Evolutionary conservation across 768 basidiomycete genomes (phyloP).

Genomic region (Psilocybe sp.): DNA sequence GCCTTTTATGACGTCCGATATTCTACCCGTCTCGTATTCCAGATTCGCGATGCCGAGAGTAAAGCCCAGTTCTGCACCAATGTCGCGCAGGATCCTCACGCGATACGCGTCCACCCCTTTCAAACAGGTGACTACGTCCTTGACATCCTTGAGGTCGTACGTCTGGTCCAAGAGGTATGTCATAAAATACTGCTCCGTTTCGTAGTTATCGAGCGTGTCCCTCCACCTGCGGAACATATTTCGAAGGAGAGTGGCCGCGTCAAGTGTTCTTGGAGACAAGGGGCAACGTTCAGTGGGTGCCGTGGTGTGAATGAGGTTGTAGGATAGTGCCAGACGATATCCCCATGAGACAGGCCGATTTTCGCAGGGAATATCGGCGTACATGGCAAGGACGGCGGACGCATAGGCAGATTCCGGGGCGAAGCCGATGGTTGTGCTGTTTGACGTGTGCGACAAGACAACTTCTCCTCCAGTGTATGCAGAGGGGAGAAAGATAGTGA

Average conservation of each 20-base stretch:
- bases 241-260: constrained; percentile 18
- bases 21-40: constrained; percentile 17
- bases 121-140: constrained; percentile 20
- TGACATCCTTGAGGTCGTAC: constrained; percentile 22
- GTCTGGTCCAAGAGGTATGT: constrained; percentile 25
- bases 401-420: constrained; percentile 24
- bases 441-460: constrained; percentile 35
- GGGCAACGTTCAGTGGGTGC: constrained; percentile 25
- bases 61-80: constrained; percentile 32
- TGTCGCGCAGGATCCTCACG: constrained; percentile 24
- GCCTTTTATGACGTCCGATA: constrained; percentile 23
- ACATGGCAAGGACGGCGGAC: constrained; percentile 45
- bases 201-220: constrained; percentile 15
- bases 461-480: constrained; percentile 43
- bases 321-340: constrained; percentile 48
- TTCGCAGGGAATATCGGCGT: constrained; percentile 50
- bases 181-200: constrained; percentile 15
- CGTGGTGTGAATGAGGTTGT: constrained; percentile 43
- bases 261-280: constrained; percentile 21
- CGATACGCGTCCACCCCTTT: constrained; percentile 38
- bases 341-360: constrained; percentile 47
- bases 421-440: constrained; percentile 33
- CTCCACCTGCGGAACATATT: constrained; percentile 37
- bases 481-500: constrained; percentile 46
- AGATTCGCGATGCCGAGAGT: constrained; percentile 34